A percentile compares a stretch with the other conserved stretches of the same genome.
These are phyloP conservation scores for Lodderomyces margitis DNA, from an alignment of 1,139 yeast genomes.

Conservation along the genomic window DNA sequence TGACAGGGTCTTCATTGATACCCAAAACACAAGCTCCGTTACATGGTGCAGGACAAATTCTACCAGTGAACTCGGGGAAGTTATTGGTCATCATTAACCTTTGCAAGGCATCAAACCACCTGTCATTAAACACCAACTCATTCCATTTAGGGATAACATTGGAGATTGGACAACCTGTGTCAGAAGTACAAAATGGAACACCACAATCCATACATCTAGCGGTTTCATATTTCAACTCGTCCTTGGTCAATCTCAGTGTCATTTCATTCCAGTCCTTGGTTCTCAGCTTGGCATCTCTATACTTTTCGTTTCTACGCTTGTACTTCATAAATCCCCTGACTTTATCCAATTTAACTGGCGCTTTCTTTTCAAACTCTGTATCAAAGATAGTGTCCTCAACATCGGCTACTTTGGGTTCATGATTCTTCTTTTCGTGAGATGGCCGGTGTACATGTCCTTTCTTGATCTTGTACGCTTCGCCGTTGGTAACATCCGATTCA, in stretches of 20 bases:
- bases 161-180: slow-evolving; percentile 97
- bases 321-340: slow-evolving; percentile 91
- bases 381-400: slow-evolving; percentile 86
- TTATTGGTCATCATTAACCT: slow-evolving; percentile 93
- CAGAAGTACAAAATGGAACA: slow-evolving; percentile 97
- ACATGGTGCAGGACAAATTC: slow-evolving; percentile 99
- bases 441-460: slow-evolving; percentile 37
- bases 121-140: slow-evolving; percentile 90
- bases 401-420: slow-evolving; percentile 85
- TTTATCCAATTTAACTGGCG: slow-evolving; percentile 70
- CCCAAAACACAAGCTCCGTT: slow-evolving; percentile 98
- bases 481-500: slow-evolving; percentile 84
- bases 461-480: slow-evolving; percentile 63
- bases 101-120: slow-evolving; percentile 93
- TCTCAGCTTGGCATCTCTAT: slow-evolving; percentile 75
- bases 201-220: slow-evolving; percentile 99
- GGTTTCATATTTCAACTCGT: slow-evolving; percentile 85
- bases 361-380: slow-evolving; percentile 60
- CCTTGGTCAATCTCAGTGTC: slow-evolving; percentile 75
- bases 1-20: slow-evolving; percentile 91
- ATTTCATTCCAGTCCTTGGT: slow-evolving; percentile 92
- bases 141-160: slow-evolving; percentile 98
- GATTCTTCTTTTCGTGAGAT: slow-evolving; percentile 25
- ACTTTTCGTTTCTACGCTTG: slow-evolving; percentile 82
- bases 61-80: slow-evolving; percentile 97